Evolutionary conservation across 441 rosid species (phyloP), one percentile per base, ranked within the genome.

Genomic region (Gossypium aridum): DNA sequence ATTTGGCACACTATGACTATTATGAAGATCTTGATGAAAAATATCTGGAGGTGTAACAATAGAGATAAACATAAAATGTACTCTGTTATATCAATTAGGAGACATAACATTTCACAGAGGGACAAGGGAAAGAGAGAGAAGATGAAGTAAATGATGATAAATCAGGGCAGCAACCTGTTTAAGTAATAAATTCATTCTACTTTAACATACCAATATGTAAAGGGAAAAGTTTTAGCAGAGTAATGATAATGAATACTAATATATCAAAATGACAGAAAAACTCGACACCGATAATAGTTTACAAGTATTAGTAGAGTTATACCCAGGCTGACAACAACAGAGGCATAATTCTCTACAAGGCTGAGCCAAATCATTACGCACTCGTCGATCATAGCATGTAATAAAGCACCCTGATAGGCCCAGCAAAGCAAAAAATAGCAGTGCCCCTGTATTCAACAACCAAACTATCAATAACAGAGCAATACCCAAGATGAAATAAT

Each of bases 281-380:
- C 25, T n/a, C n/a, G 3, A 22, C 26, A n/a, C 56, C 65, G 45
- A 72, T 71, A 53, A 56, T 69, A 64, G 57, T 47, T 70, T 31
- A 23, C 26, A 34, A 73, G 26, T 8, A 39, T 39, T 39, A 39
- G 12, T 7, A 71, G 2, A 77, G 65, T 74, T 37, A 72, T 95
- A 96, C 99, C 99, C 99, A 2, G 98, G 99, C 67, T 94, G 98
- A 83, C 99, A 94, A 91, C 98, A 96, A 80, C 98, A 94, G 20
- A 96, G 96, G 80, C 98, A 96, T 76, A 96, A 84, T 82, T 96
- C 98, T 80, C 98, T 89, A 82, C 98, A 96, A 65, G 98, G 99
- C 81, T 94, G 99, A 71, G 98, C 98, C 86, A 94, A 85, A 85
- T 94, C 99, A 87, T 79, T 94, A 68, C 98, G 93, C 75, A 96